A percentile compares a stretch with the other conserved stretches of the same genome.
These are phyloP conservation scores for Leptosphaerulina australis DNA, from an alignment of 2,329 filamentous ascomycete species.

Conservation along the genomic window DNA sequence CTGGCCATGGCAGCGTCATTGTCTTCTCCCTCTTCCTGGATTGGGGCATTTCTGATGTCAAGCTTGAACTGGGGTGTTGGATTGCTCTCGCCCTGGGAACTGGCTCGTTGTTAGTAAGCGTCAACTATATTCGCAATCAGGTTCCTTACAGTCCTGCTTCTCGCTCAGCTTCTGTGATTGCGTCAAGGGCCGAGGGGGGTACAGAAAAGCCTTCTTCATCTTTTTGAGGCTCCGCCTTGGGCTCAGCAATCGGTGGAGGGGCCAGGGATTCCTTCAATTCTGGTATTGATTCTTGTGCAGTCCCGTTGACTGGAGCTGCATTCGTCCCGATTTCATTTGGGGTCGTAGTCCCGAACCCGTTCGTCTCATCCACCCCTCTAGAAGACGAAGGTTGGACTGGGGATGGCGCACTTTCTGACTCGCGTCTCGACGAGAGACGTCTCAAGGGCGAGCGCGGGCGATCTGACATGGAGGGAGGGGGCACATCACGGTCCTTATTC, in stretches of 20 bases:
- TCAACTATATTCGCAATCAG: not conserved
- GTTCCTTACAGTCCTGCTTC: slow-evolving; percentile 58
- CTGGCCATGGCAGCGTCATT: slow-evolving; percentile 75
- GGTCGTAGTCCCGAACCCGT: slow-evolving; percentile 39
- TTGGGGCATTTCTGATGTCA: slow-evolving; percentile 78
- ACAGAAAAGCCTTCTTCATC: slow-evolving; percentile 80
- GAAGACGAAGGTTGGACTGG: slow-evolving; percentile 39
- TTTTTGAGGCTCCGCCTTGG: slow-evolving; percentile 54
- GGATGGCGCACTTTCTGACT: slow-evolving; percentile 42
- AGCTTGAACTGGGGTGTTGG: slow-evolving; percentile 69
- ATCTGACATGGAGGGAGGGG: slow-evolving; percentile 33
- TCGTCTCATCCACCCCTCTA: slow-evolving; percentile 36
- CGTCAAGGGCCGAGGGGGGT: slow-evolving; percentile 65
- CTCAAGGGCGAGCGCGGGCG: slow-evolving; percentile 44
- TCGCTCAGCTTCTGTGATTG: slow-evolving; percentile 71
- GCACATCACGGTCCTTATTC: slow-evolving; percentile 64
- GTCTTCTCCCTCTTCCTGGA: slow-evolving; percentile 76
- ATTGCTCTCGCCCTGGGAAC: slow-evolving; percentile 34
- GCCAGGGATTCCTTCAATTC: slow-evolving; percentile 47
- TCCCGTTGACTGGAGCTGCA: slow-evolving; percentile 39
- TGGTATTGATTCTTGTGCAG: slow-evolving; percentile 41
- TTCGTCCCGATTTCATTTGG: slow-evolving; percentile 24
- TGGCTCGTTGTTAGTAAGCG: slow-evolving; percentile 14
- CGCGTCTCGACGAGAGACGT: slow-evolving; percentile 36
- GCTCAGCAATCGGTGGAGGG: slow-evolving; percentile 32